phyloP scores from a whole-genome alignment of 257 asterid genomes.

The Plectranthus barbatus region DNA sequence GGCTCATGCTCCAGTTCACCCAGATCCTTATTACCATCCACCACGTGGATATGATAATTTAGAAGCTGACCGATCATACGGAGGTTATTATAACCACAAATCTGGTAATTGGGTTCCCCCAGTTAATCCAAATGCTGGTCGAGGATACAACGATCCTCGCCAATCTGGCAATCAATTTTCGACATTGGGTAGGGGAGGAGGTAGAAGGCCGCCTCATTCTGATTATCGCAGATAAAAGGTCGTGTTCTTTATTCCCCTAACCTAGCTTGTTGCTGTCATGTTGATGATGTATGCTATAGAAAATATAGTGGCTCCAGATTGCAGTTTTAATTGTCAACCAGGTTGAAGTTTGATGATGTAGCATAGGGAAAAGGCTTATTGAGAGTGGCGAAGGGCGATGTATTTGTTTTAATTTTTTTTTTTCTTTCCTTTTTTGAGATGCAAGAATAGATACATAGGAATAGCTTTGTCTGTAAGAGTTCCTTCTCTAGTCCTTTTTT shows the following conservation, averaged over 20 bases:
- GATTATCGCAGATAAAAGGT: slow-evolving; percentile 39
- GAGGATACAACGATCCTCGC: slow-evolving; percentile 41
- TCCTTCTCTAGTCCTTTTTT: background rate
- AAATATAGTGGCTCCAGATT: background rate
- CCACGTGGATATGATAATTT: slow-evolving; percentile 31
- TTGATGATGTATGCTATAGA: slow-evolving; percentile 2
- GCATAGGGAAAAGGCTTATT: slow-evolving; percentile 2
- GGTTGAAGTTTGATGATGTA: background rate
- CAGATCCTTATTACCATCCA: slow-evolving; percentile 29
- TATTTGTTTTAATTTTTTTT: background rate
- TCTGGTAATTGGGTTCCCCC: slow-evolving; percentile 32
- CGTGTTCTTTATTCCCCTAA: background rate
- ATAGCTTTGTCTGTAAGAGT: background rate
- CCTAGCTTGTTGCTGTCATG: background rate
- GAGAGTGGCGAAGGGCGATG: background rate
- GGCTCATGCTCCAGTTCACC: slow-evolving; percentile 24
- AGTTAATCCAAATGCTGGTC: slow-evolving; percentile 29
- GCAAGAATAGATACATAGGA: slow-evolving; percentile 6
- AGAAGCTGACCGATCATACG: slow-evolving; percentile 29
- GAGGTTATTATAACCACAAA: slow-evolving; percentile 20
- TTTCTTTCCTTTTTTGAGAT: too few relatives aligned
- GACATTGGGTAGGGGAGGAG: slow-evolving; percentile 49
- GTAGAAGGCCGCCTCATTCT: slow-evolving; percentile 51
- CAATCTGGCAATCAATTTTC: slow-evolving; percentile 55
- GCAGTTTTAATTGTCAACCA: background rate